Percentiles rank a stretch among this genome's conserved stretches.
phyloP scores from a whole-genome alignment of 2,329 filamentous ascomycete species.

The Beauveria sp. region DNA sequence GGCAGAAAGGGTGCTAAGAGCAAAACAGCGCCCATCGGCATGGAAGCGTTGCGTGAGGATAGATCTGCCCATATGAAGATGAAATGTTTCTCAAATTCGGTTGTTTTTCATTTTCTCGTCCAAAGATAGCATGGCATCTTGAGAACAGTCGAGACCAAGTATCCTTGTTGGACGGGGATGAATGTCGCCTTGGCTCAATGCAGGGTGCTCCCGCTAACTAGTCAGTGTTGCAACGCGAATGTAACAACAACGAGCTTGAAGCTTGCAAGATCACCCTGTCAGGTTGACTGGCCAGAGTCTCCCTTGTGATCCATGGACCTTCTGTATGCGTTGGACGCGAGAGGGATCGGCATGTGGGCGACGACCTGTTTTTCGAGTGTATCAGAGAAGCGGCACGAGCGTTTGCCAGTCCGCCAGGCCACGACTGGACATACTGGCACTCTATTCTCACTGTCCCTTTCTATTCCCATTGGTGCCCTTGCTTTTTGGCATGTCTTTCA shows the following conservation, averaged over 20 bases:
- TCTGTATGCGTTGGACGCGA: too few species aligned
- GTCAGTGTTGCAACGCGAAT: constrained; percentile 1
- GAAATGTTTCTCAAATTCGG: not conserved
- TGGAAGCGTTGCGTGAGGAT: too few species aligned
- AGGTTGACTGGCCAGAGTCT: not conserved
- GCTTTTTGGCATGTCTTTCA: not conserved
- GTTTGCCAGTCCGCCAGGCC: not conserved
- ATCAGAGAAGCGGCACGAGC: not conserved
- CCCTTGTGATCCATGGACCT: not conserved
- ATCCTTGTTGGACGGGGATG: not conserved
- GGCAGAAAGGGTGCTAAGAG: too few species aligned
- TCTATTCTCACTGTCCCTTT: not conserved
- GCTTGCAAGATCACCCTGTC: not conserved
- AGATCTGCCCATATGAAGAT: not conserved
- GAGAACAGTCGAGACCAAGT: not conserved
- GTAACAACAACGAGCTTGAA: not conserved
- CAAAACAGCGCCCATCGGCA: too few species aligned
- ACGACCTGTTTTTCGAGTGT: not conserved
- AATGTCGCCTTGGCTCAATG: not conserved
- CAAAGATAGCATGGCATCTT: not conserved
- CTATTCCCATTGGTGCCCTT: not conserved
- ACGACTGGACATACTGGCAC: not conserved
- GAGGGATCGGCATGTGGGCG: not conserved
- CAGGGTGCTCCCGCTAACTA: not conserved
- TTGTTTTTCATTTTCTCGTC: not conserved